Evolutionary conservation across 2,329 filamentous ascomycete genomes (phyloP), one percentile per base, ranked within the genome.

Genomic region (Cladosporium sp.): DNA sequence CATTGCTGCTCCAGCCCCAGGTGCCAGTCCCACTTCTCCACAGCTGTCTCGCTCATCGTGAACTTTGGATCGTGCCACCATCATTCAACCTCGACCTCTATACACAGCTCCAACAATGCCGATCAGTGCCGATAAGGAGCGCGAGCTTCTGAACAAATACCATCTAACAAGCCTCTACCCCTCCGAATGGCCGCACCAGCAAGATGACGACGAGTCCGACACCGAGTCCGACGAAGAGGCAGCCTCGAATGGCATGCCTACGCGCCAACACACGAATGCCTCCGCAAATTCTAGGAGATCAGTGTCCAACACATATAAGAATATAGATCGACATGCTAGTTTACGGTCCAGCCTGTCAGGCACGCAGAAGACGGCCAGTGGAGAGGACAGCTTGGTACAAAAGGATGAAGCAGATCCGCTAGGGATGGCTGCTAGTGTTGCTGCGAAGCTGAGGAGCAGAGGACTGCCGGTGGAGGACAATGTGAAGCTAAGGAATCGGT

Each of bases 351-450:
- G 71, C 35, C 50, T 69, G 57, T 80, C 84, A 59, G 90, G 90
- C 1, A 86, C 89, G 5, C 87, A 92, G 75, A 88, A 85, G 74
- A 87, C 86, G 2, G 86, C 85, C 59, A 86, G 88, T 73, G 89
- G 89, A 33, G 83, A 89, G 55, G 90, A 91, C 69, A 95, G 89
- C 72, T 80, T 94, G 67, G 91, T 96, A 33, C 91, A 95, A 75
- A 91, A 91, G 75, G 95, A 99, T 76, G 96, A 99, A 78, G 87
- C 92, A 1, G 95, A 99, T 79, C 93, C 95, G 5, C 79, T 99
- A 62, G 95, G 95, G n/a, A 88, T 88, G 62, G 89, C 90, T 1
- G 90, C 94, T 65, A 97, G 92, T 75, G 93, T 99, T 8, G 88
- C 97, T 62, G 85, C 89, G 72, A 87, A 92, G 44, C 80, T 99